phyloP scores from a whole-genome alignment of 108 stramenopile species.

The Nitzschia sp. region DNA sequence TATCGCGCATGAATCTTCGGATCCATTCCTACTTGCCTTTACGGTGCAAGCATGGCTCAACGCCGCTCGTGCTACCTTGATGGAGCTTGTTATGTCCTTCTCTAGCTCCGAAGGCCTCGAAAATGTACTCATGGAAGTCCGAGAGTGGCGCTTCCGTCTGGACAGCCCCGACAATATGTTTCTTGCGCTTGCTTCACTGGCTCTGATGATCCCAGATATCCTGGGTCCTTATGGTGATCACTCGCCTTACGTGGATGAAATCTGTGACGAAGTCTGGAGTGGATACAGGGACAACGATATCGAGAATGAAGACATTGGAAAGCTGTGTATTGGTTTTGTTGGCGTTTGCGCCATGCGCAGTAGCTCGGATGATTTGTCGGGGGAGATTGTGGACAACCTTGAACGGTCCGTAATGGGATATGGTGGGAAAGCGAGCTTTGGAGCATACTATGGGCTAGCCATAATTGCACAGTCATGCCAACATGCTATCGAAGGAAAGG shows the following conservation, averaged over 20 bases:
- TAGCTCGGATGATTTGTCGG: conserved; percentile 27
- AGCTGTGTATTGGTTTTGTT: conserved; percentile 40
- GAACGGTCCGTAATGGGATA: conserved; percentile 47
- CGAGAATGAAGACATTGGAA: conserved; percentile 30
- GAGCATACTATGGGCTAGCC: conserved; percentile 61
- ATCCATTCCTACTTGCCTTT: conserved; percentile 38
- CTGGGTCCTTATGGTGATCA: conserved; percentile 34
- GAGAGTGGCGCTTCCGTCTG: conserved; percentile 31
- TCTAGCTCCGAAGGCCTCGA: conserved; percentile 27
- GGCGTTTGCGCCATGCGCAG: conserved; percentile 28
- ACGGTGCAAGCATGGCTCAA: conserved; percentile 46
- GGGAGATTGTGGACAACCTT: conserved; percentile 43
- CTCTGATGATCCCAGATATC: conserved; percentile 38
- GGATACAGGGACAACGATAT: conserved; percentile 33
- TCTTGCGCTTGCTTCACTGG: conserved; percentile 29
- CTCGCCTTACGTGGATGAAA: conserved; percentile 31
- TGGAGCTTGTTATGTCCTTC: conserved; percentile 11
- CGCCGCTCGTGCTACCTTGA: conserved; percentile 26
- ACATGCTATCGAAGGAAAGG: conserved; percentile 11
- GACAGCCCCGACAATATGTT: conserved; percentile 39
- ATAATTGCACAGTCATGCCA: conserved; percentile 50
- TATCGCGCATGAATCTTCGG: conserved; percentile 23
- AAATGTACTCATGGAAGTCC: conserved; percentile 28
- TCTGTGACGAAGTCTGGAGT: conserved; percentile 33
- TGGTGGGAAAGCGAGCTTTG: conserved; percentile 43